Evolutionary conservation across 2,329 filamentous ascomycete genomes (phyloP).

Genomic region (Trichoderma hamatum): DNA sequence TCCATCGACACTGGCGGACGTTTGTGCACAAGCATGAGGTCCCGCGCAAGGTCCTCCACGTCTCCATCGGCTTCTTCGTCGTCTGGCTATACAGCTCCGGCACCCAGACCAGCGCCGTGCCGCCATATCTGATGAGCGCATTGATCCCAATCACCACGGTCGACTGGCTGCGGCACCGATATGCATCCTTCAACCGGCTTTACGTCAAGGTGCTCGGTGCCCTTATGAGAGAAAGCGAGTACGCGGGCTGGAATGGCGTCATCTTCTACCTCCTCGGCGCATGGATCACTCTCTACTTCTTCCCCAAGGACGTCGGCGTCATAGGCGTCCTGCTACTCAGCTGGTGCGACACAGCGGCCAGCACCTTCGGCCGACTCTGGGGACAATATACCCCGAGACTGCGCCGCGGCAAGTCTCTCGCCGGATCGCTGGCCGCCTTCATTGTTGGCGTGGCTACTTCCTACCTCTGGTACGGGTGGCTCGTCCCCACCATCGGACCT

Average conservation of each 20-base stretch:
- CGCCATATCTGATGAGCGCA: slow-evolving; percentile 78
- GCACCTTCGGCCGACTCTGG: slow-evolving; percentile 88
- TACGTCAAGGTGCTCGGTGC: slow-evolving; percentile 86
- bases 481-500: slow-evolving; percentile 69
- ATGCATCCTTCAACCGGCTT: slow-evolving; percentile 77
- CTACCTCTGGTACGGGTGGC: slow-evolving; percentile 82
- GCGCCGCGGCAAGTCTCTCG: slow-evolving; percentile 85
- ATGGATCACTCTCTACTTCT: slow-evolving; percentile 81
- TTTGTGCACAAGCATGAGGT: slow-evolving; percentile 98
- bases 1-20: slow-evolving; percentile 86
- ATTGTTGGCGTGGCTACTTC: slow-evolving; percentile 81
- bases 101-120: slow-evolving; percentile 74
- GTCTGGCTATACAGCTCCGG: slow-evolving; percentile 82
- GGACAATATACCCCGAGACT: slow-evolving; percentile 87
- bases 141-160: slow-evolving; percentile 82
- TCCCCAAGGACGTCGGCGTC: slow-evolving; percentile 91
- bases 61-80: slow-evolving; percentile 94
- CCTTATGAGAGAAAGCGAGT: slow-evolving; percentile 96
- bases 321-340: slow-evolving; percentile 88
- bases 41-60: slow-evolving; percentile 87
- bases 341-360: slow-evolving; percentile 98
- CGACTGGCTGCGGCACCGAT: slow-evolving; percentile 83
- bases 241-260: slow-evolving; percentile 91
- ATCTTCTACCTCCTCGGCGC: slow-evolving; percentile 94
- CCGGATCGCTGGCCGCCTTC: slow-evolving; percentile 84